Evolutionary conservation across 768 basidiomycete species (phyloP), one percentile per base, ranked within the genome.

Genomic region (Obba rivulosa): DNA sequence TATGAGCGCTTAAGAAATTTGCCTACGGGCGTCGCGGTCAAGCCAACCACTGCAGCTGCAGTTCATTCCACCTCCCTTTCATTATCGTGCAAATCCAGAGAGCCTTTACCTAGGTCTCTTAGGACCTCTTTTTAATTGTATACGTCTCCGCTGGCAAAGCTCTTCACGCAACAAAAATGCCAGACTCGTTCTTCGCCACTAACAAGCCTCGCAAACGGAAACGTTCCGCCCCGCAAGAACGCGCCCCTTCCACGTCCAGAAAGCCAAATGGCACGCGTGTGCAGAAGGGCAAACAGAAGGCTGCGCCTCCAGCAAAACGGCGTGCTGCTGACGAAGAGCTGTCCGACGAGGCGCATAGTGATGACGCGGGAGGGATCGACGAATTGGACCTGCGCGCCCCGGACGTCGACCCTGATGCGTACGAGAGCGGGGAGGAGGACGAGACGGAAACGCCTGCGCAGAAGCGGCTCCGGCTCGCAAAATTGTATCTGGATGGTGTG

Each of bases 391-490:
- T 92, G 54, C 69, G 80, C 36, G 67, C 65, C 9, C 72, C 72
- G 31, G 75, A 78, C 49, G 67, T 71, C 22, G 83, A 82, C 52
- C 74, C 67, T 14, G 77, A 74, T 2, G 59, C 61, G 38, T 64
- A 64, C 46, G 75, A 71, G 22, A 87, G 86, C 56, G 87, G 80
- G 5, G 91, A 92, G 36, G 92, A 96, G 57, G 85, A 93, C 56
- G 79, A 83, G 54, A 73, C 83, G 54, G 95, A 97, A 69, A 95
- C 92, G 4, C 90, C 92, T 2, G 92, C 92, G 0, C 83, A 92
- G 73, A 99, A 98, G 68, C 73, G 96, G 50, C 72, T 99, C 17
- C 72, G 96, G 50, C 70, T 99, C 34, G 94, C 95, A 4, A 87
- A 92, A 64, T 66, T 95, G 53, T 97, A 98, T 66, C 71, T 99